Conservation (phyloP, 129 eudicot species). For the Erigeron canadensis region DNA sequence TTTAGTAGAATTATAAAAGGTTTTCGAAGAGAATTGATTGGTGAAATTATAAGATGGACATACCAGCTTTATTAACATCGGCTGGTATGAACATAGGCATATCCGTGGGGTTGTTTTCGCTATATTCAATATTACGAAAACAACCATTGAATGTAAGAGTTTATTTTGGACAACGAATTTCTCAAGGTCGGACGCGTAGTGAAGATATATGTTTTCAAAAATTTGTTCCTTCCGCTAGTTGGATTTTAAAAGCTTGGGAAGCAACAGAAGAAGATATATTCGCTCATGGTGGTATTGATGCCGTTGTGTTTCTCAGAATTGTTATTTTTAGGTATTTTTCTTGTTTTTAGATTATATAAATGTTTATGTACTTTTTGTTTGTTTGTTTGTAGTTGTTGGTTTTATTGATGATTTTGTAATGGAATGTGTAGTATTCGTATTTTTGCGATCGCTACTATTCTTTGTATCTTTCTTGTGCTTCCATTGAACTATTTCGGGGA, state of each 20-base stretch:
- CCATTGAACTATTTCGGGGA: conserved; percentile 86
- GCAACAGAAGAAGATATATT: conserved; percentile 77
- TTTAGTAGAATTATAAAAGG: too few relatives aligned
- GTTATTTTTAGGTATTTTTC: conserved; percentile 61
- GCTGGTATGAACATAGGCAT: conserved; percentile 78
- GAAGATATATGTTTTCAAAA: conserved; percentile 52
- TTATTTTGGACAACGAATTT: conserved; percentile 67
- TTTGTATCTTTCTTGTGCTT: conserved; percentile 84
- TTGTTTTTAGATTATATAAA: neutral
- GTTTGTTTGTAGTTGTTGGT: neutral
- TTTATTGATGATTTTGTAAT: neutral
- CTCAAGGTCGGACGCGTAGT: conserved; percentile 40
- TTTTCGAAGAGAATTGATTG: neutral
- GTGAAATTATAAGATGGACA: conserved; percentile 47
- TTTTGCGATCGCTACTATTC: conserved; percentile 67
- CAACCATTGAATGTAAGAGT: conserved; percentile 79
- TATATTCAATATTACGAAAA: conserved; percentile 84
- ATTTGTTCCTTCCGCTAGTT: conserved; percentile 80
- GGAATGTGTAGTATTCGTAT: conserved; percentile 63
- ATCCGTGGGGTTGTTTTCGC: conserved; percentile 47
- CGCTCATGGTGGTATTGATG: conserved; percentile 82
- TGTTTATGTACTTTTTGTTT: neutral
- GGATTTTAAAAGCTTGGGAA: conserved; percentile 88
- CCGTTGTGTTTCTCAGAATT: conserved; percentile 73
- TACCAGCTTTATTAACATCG: conserved; percentile 77